Evolutionary conservation across 257 asterid genomes (phyloP), one percentile per base, ranked within the genome.

Genomic region (Coffea canephora): DNA sequence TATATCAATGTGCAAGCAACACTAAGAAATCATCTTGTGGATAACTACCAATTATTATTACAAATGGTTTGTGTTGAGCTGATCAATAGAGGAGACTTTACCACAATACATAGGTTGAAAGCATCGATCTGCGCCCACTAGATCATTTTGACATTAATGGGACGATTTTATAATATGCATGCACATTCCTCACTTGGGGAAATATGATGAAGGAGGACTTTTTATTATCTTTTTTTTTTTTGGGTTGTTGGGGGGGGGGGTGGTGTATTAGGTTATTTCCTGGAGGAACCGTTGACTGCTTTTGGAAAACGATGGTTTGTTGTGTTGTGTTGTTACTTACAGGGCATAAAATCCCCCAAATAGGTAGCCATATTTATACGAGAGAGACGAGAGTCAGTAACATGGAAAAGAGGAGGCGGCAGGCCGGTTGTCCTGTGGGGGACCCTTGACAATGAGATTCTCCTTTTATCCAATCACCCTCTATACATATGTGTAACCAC

Each of bases 321-420:
- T 77, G 70, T 77, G 65, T 76, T 84, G 85, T n/a, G n/a, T n/a
- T n/a, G n/a, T n/a, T n/a, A n/a, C n/a, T n/a, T 31, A 68, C n/a
- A 31, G 49, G 6, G 12, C 49, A n/a, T 1, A 25, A 62, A 39
- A 64, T 65, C 18, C 36, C 46, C 27, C 59, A 36, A 76, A 76
- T 34, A n/a, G 62, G 55, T 62, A 48, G 27, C 57, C 1, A 12
- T 50, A 9, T 48, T 4, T 39, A 57, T 18, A 71, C 13, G 61
- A 62, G 6, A n/a, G 61, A 45, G 71, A 25, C 13, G 54, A 21
- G 55, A 12, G 74, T 36, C 2, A 10, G 71, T 78, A 69, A 78
- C 86, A 82, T 82, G 86, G 81, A 68, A 78, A 69, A 65, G 82
- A 82, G 88, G 49, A 85, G 78, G 79, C 78, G 45, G 73, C 79